Conservation (phyloP, 257 asterid species). For the Solanum piurae region DNA sequence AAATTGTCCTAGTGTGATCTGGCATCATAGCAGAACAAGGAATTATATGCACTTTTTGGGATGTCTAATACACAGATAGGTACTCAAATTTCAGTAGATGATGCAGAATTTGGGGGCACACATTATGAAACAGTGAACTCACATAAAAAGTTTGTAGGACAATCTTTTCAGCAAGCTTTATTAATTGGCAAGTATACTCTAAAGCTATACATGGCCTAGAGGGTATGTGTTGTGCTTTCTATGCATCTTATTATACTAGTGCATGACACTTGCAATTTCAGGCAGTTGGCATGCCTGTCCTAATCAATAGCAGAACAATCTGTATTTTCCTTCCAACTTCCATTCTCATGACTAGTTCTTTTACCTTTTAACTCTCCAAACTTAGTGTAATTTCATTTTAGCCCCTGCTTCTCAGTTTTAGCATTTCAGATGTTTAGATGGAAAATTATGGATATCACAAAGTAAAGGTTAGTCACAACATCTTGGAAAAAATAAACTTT, state of each 20-base stretch:
- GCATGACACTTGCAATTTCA: background rate
- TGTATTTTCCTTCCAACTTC: background rate
- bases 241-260: background rate
- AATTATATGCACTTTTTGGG: background rate
- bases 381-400: background rate
- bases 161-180: background rate
- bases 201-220: background rate
- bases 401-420: background rate
- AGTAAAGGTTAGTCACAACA: background rate
- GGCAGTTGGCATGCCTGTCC: background rate
- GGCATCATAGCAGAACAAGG: background rate
- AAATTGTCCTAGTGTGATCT: background rate
- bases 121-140: background rate
- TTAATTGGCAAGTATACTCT: background rate
- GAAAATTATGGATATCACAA: background rate
- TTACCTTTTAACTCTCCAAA: background rate
- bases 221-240: background rate
- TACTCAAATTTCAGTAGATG: background rate
- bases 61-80: background rate
- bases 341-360: background rate
- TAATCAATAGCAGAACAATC: background rate
- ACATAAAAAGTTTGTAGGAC: background rate
- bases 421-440: background rate
- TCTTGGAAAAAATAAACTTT: background rate
- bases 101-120: background rate